Evolutionary conservation across 345 rosid genomes (phyloP).

Genomic region (Eucalyptus paniculata): DNA sequence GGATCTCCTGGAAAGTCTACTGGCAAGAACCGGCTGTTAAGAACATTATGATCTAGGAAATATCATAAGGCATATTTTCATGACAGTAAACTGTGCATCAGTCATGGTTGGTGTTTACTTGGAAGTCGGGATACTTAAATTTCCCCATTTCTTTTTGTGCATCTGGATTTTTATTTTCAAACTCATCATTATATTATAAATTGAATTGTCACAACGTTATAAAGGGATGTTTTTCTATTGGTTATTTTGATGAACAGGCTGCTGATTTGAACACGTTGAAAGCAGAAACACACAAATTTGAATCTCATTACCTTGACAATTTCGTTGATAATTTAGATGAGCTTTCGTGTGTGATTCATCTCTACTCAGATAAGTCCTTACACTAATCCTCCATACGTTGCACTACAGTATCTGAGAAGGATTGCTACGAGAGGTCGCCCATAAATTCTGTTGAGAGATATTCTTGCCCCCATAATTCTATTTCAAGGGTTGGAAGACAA

Average conservation of each 20-base stretch:
- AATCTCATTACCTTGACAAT: slow-evolving; percentile 72
- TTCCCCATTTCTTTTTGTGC: too few species aligned
- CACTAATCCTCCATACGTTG: neutral
- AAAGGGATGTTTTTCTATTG: neutral
- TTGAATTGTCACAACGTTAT: neutral
- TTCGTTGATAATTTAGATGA: slow-evolving; percentile 60
- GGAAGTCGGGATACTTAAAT: too few species aligned
- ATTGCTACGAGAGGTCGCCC: slow-evolving; percentile 67
- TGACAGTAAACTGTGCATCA: too few species aligned
- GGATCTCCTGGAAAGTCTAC: neutral
- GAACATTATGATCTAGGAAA: neutral
- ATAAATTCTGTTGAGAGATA: slow-evolving; percentile 66
- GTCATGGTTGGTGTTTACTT: too few species aligned
- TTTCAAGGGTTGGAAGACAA: slow-evolving; percentile 93
- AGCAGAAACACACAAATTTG: slow-evolving; percentile 73
- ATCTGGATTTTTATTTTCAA: too few species aligned
- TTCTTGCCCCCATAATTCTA: slow-evolving; percentile 85
- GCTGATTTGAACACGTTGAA: slow-evolving; percentile 68
- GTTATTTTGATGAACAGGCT: slow-evolving; percentile 25
- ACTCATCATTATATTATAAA: neutral
- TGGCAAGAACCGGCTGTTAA: neutral
- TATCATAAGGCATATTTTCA: too few species aligned
- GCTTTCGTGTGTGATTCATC: neutral
- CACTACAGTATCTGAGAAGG: slow-evolving; percentile 52
- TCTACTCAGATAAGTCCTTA: neutral